These are phyloP conservation scores for Tubosaeta sp. DNA, from an alignment of 768 basidiomycete genomes.

Conservation along the genomic window DNA sequence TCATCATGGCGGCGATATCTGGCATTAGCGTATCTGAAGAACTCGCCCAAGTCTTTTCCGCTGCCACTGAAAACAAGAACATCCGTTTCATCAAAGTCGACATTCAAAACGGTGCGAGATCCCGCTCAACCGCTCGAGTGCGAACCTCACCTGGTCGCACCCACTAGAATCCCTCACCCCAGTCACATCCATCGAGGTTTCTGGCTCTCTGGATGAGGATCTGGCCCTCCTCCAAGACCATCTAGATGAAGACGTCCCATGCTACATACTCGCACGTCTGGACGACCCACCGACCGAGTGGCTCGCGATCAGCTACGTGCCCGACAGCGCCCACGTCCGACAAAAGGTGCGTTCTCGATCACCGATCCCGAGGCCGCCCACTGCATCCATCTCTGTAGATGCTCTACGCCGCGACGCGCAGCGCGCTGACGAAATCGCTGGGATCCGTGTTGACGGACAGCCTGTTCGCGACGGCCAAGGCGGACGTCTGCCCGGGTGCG, in stretches of 20 bases:
- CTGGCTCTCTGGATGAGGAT: slow-evolving; percentile 58
- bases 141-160: slow-evolving; percentile 23
- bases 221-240: slow-evolving; percentile 53
- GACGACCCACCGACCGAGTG: slow-evolving; percentile 62
- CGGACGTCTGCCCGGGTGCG: slow-evolving; percentile 60
- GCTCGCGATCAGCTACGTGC: slow-evolving; percentile 77
- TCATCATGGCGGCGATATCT: slow-evolving; percentile 65
- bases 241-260: slow-evolving; percentile 57
- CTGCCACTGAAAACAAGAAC: slow-evolving; percentile 45
- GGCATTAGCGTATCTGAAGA: slow-evolving; percentile 64
- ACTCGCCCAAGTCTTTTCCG: slow-evolving; percentile 54
- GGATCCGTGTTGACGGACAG: slow-evolving; percentile 72
- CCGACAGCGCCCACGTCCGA: slow-evolving; percentile 74
- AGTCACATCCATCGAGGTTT: slow-evolving; percentile 45
- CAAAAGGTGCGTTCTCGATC: slow-evolving; percentile 55
- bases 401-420: slow-evolving; percentile 81
- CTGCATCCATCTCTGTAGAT: slow-evolving; percentile 45
- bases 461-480: slow-evolving; percentile 74
- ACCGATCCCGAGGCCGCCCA: background rate
- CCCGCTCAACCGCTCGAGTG: slow-evolving; percentile 4
- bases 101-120: slow-evolving; percentile 64
- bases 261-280: slow-evolving; percentile 69
- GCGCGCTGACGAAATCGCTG: slow-evolving; percentile 63
- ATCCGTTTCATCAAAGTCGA: slow-evolving; percentile 74
- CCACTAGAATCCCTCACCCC: slow-evolving; percentile 62